Evolutionary conservation across 2,329 filamentous ascomycete genomes (phyloP), one percentile per base, ranked within the genome.

Genomic region (Simplicillium aogashimaense): DNA sequence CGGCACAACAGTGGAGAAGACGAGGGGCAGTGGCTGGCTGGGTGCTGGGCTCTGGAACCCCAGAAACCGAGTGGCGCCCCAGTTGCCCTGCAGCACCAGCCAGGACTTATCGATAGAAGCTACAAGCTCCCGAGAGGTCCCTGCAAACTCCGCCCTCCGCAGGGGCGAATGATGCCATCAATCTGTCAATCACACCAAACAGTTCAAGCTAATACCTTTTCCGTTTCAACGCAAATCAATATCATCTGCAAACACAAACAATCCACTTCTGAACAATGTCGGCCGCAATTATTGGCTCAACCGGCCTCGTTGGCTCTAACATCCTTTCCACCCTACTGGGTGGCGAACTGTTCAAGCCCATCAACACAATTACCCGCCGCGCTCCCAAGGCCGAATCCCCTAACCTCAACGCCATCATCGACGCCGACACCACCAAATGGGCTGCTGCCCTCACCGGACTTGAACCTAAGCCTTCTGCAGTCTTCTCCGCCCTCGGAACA

Each of bases 401-500:
- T n/a, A 83, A 82, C 49, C 74, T 90, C 46, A 69, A 74, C 39
- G 48, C 60, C 45, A 65, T 84, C 48, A 61, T 83, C 52, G 78
- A 84, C 18, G 48, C 72, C 49, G 84, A 94, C 58, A 78, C 77
- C 1, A 59, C 74, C 7, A 70, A 74, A 54, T 95, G 88, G 89
- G 63, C 76, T 2, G 49, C 67, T 9, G 64, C 72, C 49, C 71
- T 92, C 37, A 55, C 68, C 7, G 60, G 66, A 29, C 61, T 83
- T 35, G 54, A 64, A 0, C 74, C 80, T 1, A 46, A 67, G 0
- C 79, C 84, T 0, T 57, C 67, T 1, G 66, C 83, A 47, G 81
- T 92, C 64, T 78, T 90, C 64, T 88, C 84, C 2, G 77, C 77
- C 2, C 72, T 95, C 1, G 90, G 82, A 43, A 95, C 87, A 3